Conservation (phyloP, 1,284 basidiomycete genomes). For the Ceratobasidium sp. region DNA sequence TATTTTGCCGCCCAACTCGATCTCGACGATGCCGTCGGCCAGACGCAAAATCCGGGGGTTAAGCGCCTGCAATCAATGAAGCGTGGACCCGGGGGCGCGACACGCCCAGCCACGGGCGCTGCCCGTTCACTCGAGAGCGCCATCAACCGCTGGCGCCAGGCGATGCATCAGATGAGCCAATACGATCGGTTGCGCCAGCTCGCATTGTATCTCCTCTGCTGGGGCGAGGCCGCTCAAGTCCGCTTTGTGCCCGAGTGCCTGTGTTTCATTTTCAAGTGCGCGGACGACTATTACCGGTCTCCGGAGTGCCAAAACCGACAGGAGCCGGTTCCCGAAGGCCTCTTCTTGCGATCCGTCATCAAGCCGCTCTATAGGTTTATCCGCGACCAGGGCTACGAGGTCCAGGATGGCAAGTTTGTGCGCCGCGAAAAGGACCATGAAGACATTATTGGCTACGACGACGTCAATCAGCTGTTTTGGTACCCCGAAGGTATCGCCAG, state of each 20-base stretch:
- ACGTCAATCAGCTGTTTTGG: conserved; percentile 99
- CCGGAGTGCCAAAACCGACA: conserved; percentile 97
- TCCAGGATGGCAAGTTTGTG: conserved; percentile 95
- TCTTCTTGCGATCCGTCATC: conserved; percentile 91
- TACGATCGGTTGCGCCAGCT: conserved; percentile 98
- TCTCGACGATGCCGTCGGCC: conserved; percentile 96
- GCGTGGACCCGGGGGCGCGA: conserved; percentile 58
- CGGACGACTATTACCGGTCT: conserved; percentile 99
- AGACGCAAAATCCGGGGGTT: conserved; percentile 90
- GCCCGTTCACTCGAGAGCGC: conserved; percentile 91
- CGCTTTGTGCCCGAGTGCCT: conserved; percentile 98
- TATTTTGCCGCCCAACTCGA: conserved; percentile 99
- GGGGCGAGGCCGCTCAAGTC: conserved; percentile 99
- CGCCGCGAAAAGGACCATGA: conserved; percentile 93
- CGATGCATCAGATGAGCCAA: conserved; percentile 99
- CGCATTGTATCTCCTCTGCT: conserved; percentile 94
- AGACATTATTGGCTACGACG: conserved; percentile 97
- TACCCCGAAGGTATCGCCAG: conserved; percentile 98
- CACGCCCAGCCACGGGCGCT: conserved; percentile 65
- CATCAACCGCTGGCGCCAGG: conserved; percentile 92
- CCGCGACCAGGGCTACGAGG: conserved; percentile 97
- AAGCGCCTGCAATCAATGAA: conserved; percentile 86
- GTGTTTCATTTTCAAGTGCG: conserved; percentile 99
- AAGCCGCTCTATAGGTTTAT: conserved; percentile 98
- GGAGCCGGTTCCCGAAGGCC: conserved; percentile 94